Evolutionary conservation across 169 alveolate genomes (phyloP), one percentile per base, ranked within the genome.

Genomic region (Cryptosporidium ryanae): DNA sequence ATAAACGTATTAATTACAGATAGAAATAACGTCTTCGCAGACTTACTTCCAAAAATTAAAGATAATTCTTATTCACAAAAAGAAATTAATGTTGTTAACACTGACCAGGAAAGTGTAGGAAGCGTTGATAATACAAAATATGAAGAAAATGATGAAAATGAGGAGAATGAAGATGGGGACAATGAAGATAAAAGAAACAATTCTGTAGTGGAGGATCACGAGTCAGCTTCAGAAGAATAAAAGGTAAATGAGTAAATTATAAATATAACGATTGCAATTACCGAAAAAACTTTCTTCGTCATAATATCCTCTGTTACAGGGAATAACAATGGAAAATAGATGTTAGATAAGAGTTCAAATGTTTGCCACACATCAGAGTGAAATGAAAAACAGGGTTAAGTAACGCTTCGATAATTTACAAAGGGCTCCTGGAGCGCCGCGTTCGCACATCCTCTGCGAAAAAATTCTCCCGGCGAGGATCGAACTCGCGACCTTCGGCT

Each of bases 401-500:
- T 38, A 38, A 4, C 46, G 3, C 8, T 38, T 0, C 46, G 8
- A 38, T n/a, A n/a, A 38, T 4, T 38, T 10, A 38, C 46, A 38
- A 38, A 38, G 3, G 0, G 13, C 3, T 6, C 46, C 46, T 1
- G 13, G 8, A 6, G 8, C 46, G 46, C 46, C 46, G 1, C 46
- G 13, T 10, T 10, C 6, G 13, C 46, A 4, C 46, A 0, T 38
- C 2, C 52, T 63, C 0, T 1, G 23, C 23, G 57, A 10, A 84
- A 84, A 84, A 34, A 27, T 89, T 90, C 92, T 91, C 92, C 92
- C 90, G 92, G 91, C 92, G 94, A 89, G 94, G 94, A 61, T 91
- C 91, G 94, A 91, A 91, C 94, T 89, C 94, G 92, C 91, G 94
- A 91, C 94, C 94, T 91, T 91, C 91, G 91, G 94, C 91, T 91